Evolutionary conservation across 371 early-diverging fungal species (phyloP), one percentile per base, ranked within the genome.

Genomic region (Mucor indicus): DNA sequence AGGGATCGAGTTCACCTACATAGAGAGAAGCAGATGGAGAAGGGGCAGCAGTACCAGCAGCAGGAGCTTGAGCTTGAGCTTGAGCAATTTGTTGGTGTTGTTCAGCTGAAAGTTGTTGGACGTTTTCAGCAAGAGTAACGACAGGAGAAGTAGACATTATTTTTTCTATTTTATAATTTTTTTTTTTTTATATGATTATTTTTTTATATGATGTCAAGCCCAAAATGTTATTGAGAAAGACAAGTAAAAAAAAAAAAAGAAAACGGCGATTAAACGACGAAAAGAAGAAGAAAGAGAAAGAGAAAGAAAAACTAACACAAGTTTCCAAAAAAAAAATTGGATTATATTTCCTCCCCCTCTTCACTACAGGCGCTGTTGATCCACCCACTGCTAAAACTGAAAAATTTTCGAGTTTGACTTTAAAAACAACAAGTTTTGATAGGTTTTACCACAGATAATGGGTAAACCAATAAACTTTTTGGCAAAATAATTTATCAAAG

Each of bases 1-100:
- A 81, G 61, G 91, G 90, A 64, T 95, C 95, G 46, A 93, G 84
- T 64, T 93, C 93, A 48, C 93, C 92, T 44, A 93, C 91, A 64
- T 93, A 95, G 31, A 93, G 83, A 47, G 90, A 91, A 42, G 89
- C 85, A 39, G 82, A 73, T 40, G 80, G 75, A 35, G 77, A 69
- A 40, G 80, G 73, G 27, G 69, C 39, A 42, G 51, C 72, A n/a
- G n/a, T n/a, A n/a, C n/a, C n/a, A 33, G 50, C 60, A 44, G 72
- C 69, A 64, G 64, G 59, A 54, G 67, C 59, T 50, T 53, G 54
- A 32, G 68, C 70, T 65, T 75, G 75, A 55, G 73, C 78, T 38
- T 77, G 72, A 60, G 75, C 74, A 53, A 69, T 72, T 64, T 80
- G 79, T 59, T 79, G 83, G 63, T 83, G 81, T 57, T 83, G 81